phyloP scores from a whole-genome alignment of 495 filamentous ascomycete species.

The Opeltia flavorubescens region DNA sequence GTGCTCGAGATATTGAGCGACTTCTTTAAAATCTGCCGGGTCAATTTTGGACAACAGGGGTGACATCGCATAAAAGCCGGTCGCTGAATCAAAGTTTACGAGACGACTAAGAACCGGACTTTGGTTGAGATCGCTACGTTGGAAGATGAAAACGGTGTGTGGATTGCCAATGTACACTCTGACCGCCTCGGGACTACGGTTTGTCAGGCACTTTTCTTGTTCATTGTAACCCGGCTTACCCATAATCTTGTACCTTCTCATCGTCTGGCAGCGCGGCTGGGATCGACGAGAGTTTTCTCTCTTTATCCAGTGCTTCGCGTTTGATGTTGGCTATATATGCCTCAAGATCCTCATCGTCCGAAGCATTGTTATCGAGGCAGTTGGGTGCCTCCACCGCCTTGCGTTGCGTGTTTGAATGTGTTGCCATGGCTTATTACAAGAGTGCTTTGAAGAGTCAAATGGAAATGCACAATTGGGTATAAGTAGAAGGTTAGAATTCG shows the following conservation, averaged over 20 bases:
- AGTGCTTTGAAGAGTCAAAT: too few species aligned
- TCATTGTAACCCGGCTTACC: not conserved
- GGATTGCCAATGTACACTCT: constrained; percentile 11
- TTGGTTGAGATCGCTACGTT: not conserved
- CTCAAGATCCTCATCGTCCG: too few species aligned
- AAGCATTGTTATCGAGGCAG: too few species aligned
- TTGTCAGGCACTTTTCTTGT: not conserved
- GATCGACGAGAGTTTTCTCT: too few species aligned
- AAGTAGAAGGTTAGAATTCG: too few species aligned
- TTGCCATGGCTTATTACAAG: too few species aligned
- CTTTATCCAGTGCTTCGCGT: too few species aligned
- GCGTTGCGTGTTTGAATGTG: too few species aligned
- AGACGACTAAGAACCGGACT: constrained; percentile 3
- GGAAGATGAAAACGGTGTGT: constrained; percentile 1
- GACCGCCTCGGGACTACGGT: constrained; percentile 2
- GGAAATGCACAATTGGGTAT: too few species aligned
- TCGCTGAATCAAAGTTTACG: not conserved
- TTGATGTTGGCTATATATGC: too few species aligned
- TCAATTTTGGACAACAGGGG: constrained; percentile 4
- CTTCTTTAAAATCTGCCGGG: constrained; percentile 1
- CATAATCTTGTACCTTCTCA: not conserved
- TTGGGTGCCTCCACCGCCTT: too few species aligned
- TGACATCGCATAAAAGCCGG: constrained; percentile 9
- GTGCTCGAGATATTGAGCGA: constrained; percentile 8
- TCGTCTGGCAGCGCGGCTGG: too few species aligned